Percentiles rank a stretch among this genome's conserved stretches.
These are phyloP conservation scores for Boeremia exigua DNA, from an alignment of 2,329 filamentous ascomycete genomes.

Conservation along the genomic window DNA sequence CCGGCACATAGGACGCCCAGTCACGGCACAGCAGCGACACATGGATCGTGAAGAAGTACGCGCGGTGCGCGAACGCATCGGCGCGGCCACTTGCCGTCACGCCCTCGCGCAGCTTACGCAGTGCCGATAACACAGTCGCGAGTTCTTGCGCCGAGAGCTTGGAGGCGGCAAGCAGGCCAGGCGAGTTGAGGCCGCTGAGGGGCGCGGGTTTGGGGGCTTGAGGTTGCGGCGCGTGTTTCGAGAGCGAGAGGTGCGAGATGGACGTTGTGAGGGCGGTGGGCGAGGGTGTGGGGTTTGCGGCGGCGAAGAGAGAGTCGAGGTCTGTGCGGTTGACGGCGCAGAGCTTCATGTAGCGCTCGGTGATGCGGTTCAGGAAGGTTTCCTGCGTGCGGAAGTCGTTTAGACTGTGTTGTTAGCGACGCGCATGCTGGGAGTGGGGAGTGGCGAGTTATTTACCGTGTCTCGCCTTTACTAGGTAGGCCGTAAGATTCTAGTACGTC, in stretches of 20 bases:
- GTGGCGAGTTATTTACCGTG: conserved; percentile 61
- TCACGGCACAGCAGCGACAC: conserved; percentile 80
- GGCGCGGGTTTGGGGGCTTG: conserved; percentile 2
- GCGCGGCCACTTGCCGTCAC: conserved; percentile 78
- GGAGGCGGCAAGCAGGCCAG: conserved; percentile 33
- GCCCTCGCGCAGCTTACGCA: conserved; percentile 91
- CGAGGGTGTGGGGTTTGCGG: conserved; percentile 59
- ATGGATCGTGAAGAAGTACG: conserved; percentile 90
- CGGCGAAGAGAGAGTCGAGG: conserved; percentile 73
- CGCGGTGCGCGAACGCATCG: conserved; percentile 84
- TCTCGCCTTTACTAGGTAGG: conserved; percentile 89
- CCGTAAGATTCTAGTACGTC: conserved; percentile 84
- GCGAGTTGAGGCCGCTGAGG: conserved; percentile 19
- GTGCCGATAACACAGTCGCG: conserved; percentile 76
- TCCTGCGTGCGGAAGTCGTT: conserved; percentile 78
- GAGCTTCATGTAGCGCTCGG: conserved; percentile 87
- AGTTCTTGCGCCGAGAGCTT: conserved; percentile 61
- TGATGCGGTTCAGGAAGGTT: conserved; percentile 83
- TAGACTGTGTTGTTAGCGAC: conserved; percentile 40
- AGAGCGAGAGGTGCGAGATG: conserved; percentile 25
- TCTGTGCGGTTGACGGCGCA: conserved; percentile 78
- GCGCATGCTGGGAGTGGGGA: not conserved
- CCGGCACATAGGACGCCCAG: conserved; percentile 88
- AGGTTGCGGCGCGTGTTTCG: conserved; percentile 26
- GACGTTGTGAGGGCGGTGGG: conserved; percentile 12